Base-by-base conservation (phyloP, 441 rosid genomes). In the Dalechampia spathulata region DNA sequence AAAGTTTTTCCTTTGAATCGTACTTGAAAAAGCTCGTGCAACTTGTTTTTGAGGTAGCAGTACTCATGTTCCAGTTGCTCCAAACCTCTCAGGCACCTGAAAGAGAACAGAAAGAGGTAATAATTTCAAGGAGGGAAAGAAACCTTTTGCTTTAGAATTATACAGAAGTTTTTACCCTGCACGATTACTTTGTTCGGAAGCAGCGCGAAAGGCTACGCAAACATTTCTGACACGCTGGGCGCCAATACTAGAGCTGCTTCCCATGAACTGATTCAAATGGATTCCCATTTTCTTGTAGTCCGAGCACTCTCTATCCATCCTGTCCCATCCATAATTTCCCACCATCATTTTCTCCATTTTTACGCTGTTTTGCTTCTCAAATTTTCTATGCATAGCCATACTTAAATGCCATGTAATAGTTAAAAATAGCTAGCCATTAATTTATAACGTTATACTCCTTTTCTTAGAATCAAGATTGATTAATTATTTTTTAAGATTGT, bases 221-320 rank as follows among this genome's bases (percentile, higher is more conserved):
- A 86, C 89, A 50, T 89, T 80, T 26, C 86, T 74, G 71, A 93
- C 77, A 47, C 96, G 61, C 37, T 83, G 81, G 49, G 99, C 97
- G 25, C 99, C 99, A n/a, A 93, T 82, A 77, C 95, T 93, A 0
- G 97, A 89, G 78, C 97, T 93, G 76, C 99, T 93, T 30, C 99
- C 99, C 70, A 85, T 85, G 32, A 93, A 73, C 79, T 93, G 99
- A 61, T 93, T 93, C 75, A 93, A 74, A 72, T 87, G 96, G 48
- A 82, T 70, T 61, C 86, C 87, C 78, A 93, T 75, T 73, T 75
- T 82, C 78, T 82, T 87, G 81, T 82, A 82, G 63, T 93, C 96
- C 59, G 83, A 75, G 51, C 81, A 77, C 65, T 87, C 97, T 61
- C 62, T 74, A 56, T 89, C 95, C 80, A 62, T 76, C 78, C 95